A percentile compares a stretch with the other conserved stretches of the same genome.
Conservation (phyloP, 2,329 filamentous ascomycete genomes). For the Phyllosticta citribraziliensis region DNA sequence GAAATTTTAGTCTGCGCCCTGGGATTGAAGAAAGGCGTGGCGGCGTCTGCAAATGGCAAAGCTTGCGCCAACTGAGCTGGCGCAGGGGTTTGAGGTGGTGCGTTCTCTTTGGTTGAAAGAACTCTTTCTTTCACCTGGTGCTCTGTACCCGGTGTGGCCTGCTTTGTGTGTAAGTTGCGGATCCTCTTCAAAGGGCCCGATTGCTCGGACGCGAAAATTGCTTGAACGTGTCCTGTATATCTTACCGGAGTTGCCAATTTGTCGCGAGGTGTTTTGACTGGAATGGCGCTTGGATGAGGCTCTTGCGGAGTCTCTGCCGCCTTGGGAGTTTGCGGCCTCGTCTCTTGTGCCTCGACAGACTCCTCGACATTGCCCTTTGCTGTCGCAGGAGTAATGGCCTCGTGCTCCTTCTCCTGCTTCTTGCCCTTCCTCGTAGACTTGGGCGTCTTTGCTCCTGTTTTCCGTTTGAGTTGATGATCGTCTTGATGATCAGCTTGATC, state of each 20-base stretch:
- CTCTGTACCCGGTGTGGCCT: background rate
- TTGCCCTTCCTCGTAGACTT: background rate
- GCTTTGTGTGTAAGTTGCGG: background rate
- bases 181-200: background rate
- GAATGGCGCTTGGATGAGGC: background rate
- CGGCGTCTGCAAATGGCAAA: slow-evolving; percentile 1
- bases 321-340: background rate
- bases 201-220: background rate
- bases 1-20: background rate
- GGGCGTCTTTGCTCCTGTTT: background rate
- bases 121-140: background rate
- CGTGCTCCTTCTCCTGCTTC: background rate
- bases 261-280: background rate
- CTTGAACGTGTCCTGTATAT: background rate
- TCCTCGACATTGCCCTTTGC: slow-evolving; percentile 22
- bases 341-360: background rate
- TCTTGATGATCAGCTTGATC: background rate
- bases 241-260: background rate
- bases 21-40: slow-evolving; percentile 8
- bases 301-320: background rate
- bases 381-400: background rate
- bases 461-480: background rate
- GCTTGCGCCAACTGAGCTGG: background rate
- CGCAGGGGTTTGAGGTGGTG: background rate
- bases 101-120: background rate